Conservation (phyloP, 495 filamentous ascomycete genomes). For the Penicillium waksmanii region DNA sequence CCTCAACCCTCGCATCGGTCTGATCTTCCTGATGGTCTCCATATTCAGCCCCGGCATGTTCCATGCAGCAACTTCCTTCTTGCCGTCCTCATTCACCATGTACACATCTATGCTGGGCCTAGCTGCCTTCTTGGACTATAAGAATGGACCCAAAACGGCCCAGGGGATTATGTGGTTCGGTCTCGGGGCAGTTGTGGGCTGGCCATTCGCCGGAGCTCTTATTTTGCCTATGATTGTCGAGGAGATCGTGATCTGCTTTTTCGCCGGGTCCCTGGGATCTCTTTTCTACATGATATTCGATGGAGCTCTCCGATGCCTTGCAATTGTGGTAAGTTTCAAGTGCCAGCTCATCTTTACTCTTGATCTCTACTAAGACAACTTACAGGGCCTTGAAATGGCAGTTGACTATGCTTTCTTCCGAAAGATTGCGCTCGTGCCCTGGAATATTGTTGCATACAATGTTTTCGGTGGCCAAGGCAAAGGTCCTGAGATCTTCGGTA, state of each 20-base stretch:
- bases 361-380: conserved; percentile 28
- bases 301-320: conserved; percentile 66
- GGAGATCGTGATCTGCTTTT: conserved; percentile 65
- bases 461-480: conserved; percentile 75
- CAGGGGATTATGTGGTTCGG: conserved; percentile 91
- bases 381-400: conserved; percentile 58
- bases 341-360: not conserved
- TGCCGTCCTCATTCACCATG: conserved; percentile 97
- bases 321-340: conserved; percentile 67
- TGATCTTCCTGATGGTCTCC: conserved; percentile 78
- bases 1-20: conserved; percentile 77
- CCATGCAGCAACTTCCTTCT: conserved; percentile 81
- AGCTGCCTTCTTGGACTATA: conserved; percentile 86
- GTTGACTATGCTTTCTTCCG: conserved; percentile 84
- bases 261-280: conserved; percentile 61
- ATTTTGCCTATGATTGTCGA: conserved; percentile 81
- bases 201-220: conserved; percentile 90
- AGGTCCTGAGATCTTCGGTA: conserved; percentile 94
- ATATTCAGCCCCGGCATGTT: conserved; percentile 88
- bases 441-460: conserved; percentile 96
- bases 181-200: conserved; percentile 85
- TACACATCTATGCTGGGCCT: conserved; percentile 87
- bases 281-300: conserved; percentile 61
- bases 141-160: conserved; percentile 71
- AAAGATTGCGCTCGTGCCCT: conserved; percentile 74